Base-by-base conservation (phyloP, 768 basidiomycete species). In the Tubosaeta sp. region DNA sequence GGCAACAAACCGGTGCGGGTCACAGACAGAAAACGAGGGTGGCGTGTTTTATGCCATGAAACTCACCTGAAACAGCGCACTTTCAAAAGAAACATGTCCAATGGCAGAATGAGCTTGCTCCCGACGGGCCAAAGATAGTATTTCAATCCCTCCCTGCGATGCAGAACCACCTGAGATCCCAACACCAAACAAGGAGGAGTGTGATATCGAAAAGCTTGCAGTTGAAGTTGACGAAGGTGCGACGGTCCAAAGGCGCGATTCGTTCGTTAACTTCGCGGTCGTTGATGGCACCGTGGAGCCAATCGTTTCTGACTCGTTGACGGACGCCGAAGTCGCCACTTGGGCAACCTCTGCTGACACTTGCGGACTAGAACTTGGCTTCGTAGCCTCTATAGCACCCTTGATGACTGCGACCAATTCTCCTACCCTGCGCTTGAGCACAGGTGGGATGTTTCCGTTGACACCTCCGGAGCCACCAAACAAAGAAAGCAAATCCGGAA, bases 401-500 rank as follows among this genome's bases (percentile, higher is more conserved):
- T 74, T 76, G 26, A 95, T 78, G n/a, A 80, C 75, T 35, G 78
- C 77, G 34, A 86, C 68, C 37, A 91, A 70, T 61, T 90, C 89
- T 55, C 78, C 81, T 8, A 79, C 78, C 26, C 82, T 74, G 46
- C 75, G 74, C 53, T 81, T 78, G 17, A 91, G 71, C 3, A 89
- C 72, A n/a, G 82, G 77, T 12, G 86, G 85, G 5, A 85, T 73
- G 4, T 76, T 74, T 51, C 61, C 56, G 29, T 33, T 52, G 14
- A 43, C 42, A 46, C 63, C 56, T 17, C 57, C 50, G 1, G 42
- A 50, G 12, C 59, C 56, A 50, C 72, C 75, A 61, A 91, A 85
- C 26, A 78, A 59, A n/a, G 76, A 71, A 45, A 89, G 70, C 39
- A 92, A 66, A 4, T 76, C 75, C 5, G 80, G 76, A 71, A 85